Conservation (phyloP, 2,329 filamentous ascomycete genomes). For the Trichophaea hybrida region DNA sequence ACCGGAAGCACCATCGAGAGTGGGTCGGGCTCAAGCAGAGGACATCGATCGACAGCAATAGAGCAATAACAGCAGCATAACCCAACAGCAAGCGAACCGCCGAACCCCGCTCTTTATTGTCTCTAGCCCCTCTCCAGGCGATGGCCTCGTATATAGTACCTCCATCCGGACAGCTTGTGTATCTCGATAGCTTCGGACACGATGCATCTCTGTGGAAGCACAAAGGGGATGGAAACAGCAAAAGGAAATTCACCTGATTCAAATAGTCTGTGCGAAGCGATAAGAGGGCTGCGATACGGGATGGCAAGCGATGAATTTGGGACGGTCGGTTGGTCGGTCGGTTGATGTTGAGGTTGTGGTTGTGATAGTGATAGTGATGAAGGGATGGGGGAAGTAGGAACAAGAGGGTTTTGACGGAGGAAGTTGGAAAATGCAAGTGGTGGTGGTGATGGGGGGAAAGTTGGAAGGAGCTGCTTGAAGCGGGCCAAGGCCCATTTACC, state of each 20-base stretch:
- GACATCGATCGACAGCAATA: not conserved
- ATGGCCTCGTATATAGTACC: not conserved
- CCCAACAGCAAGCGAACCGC: not conserved
- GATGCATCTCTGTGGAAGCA: not conserved
- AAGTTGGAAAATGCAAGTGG: constrained; percentile 13
- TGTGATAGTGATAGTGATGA: constrained; percentile 19
- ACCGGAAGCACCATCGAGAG: not conserved
- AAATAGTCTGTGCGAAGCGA: not conserved
- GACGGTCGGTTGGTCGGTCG: not conserved
- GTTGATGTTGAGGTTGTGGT: constrained; percentile 3
- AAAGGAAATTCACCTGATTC: not conserved
- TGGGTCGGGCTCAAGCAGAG: not conserved
- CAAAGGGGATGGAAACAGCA: constrained; percentile 2
- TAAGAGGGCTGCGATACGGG: not conserved
- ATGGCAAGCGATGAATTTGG: not conserved
- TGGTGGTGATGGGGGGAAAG: constrained; percentile 22
- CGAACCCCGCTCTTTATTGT: not conserved
- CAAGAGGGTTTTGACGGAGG: constrained; percentile 21
- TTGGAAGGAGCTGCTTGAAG: constrained; percentile 21
- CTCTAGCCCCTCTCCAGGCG: not conserved
- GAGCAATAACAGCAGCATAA: too few relatives aligned
- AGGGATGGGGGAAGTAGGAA: constrained; percentile 15
- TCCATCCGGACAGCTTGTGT: not conserved
- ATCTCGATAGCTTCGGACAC: not conserved
- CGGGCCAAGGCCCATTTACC: not conserved